Percentiles rank a stretch among this genome's conserved stretches.
Conservation (phyloP, 1,284 basidiomycete species). For the Cutaneotrichosporon mucoides region DNA sequence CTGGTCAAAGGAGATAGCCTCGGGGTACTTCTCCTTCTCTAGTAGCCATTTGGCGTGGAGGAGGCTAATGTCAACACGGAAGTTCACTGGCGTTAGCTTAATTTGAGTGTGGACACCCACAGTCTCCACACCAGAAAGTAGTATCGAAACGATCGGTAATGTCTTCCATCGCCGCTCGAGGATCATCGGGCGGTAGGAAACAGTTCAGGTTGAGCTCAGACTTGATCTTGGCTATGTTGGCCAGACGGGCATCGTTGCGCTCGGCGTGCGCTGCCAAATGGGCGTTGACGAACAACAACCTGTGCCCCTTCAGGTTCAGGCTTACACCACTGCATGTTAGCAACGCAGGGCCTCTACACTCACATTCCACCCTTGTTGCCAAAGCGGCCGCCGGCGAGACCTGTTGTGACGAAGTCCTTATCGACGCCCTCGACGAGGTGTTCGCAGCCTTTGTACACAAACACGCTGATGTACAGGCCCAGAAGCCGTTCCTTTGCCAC, state of each 20-base stretch:
- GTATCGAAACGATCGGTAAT: conserved; percentile 55
- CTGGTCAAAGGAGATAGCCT: conserved; percentile 56
- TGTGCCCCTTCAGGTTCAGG: conserved; percentile 53
- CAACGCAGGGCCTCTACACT: conserved; percentile 16
- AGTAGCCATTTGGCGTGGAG: conserved; percentile 57
- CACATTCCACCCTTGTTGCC: conserved; percentile 54
- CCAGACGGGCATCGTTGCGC: conserved; percentile 41
- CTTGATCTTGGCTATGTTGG: conserved; percentile 53
- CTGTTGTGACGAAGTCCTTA: conserved; percentile 56
- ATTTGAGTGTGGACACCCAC: background rate
- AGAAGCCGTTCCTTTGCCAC: conserved; percentile 56
- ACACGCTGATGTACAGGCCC: conserved; percentile 54
- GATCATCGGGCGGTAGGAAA: conserved; percentile 50
- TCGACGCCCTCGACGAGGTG: conserved; percentile 51
- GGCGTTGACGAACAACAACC: conserved; percentile 56
- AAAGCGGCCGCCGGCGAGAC: conserved; percentile 54
- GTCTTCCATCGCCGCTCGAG: conserved; percentile 33
- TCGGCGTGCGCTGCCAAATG: conserved; percentile 55
- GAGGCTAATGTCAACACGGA: conserved; percentile 53
- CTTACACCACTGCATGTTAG: conserved; percentile 51
- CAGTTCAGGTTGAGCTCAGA: conserved; percentile 53
- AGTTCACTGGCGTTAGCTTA: conserved; percentile 42
- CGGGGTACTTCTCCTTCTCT: conserved; percentile 50
- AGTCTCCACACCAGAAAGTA: conserved; percentile 54
- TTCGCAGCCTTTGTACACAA: conserved; percentile 50